A percentile compares a stretch with the other conserved stretches of the same genome.
Evolutionary conservation across 169 alveolate species (phyloP).

Genomic region (Perkinsus marinus): DNA sequence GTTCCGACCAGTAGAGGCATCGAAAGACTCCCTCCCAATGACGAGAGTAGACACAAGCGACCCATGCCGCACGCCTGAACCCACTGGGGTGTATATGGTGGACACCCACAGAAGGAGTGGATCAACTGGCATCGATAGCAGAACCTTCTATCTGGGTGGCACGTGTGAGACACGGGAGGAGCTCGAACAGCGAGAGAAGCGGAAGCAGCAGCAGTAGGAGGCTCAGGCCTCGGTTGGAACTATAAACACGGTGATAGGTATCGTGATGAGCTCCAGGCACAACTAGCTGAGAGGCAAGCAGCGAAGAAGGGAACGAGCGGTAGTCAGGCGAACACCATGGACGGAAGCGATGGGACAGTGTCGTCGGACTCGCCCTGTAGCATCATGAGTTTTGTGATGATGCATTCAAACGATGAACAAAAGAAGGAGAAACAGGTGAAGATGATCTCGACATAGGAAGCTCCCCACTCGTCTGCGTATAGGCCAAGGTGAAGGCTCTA

Average conservation of each 20-base stretch:
- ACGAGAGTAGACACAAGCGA: no score
- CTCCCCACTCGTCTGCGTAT: no score
- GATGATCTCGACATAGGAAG: not conserved
- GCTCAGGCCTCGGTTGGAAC: no score
- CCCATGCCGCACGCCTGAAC: no score
- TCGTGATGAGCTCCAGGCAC: not conserved
- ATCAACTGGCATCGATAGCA: not conserved
- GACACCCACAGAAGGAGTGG: not conserved
- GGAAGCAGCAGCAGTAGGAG: not conserved
- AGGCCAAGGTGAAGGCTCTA: not conserved
- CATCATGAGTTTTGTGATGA: not conserved
- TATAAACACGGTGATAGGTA: not conserved
- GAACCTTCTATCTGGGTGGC: not conserved
- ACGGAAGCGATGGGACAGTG: not conserved
- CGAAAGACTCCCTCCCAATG: no score
- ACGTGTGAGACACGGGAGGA: not conserved
- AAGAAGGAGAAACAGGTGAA: not conserved
- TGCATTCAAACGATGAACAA: not conserved
- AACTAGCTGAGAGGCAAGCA: not conserved
- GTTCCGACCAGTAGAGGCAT: no score
- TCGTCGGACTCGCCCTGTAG: not conserved
- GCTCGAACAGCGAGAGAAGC: not conserved
- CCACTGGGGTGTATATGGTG: no score
- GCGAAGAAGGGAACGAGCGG: not conserved
- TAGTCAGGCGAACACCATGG: not conserved